Percentiles rank a stretch among this genome's conserved stretches.
Evolutionary conservation across 2,329 filamentous ascomycete genomes (phyloP).

Genomic region (Fusarium sp.): DNA sequence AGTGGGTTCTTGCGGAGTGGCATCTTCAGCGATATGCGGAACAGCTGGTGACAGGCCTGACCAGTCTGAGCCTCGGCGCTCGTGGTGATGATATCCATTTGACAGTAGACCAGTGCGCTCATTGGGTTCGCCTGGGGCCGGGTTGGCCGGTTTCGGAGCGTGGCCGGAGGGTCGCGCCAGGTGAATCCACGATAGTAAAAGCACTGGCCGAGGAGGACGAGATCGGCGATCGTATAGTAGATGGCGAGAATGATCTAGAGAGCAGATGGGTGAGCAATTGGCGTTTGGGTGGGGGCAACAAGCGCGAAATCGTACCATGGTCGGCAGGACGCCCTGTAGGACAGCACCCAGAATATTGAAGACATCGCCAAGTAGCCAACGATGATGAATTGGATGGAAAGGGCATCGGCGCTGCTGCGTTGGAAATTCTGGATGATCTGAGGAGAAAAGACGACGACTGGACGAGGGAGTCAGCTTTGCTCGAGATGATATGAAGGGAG

Average conservation of each 20-base stretch:
- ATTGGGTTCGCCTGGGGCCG: constrained; percentile 52
- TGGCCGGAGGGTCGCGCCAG: constrained; percentile 66
- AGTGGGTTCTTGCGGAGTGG: constrained; percentile 62
- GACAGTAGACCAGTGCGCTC: constrained; percentile 60
- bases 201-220: constrained; percentile 88
- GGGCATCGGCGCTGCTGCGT: constrained; percentile 84
- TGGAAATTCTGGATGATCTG: constrained; percentile 97
- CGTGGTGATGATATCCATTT: constrained; percentile 39
- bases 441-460: constrained; percentile 93
- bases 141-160: constrained; percentile 54
- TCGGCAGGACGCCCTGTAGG: constrained; percentile 90
- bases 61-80: constrained; percentile 67
- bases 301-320: constrained; percentile 71
- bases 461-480: constrained; percentile 26
- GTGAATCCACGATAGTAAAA: constrained; percentile 96
- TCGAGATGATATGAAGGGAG: constrained; percentile 3
- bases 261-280: constrained; percentile 20
- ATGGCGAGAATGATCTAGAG: constrained; percentile 84
- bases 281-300: neutral
- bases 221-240: constrained; percentile 92
- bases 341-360: constrained; percentile 97
- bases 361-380: constrained; percentile 95
- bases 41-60: constrained; percentile 83
- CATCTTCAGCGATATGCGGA: constrained; percentile 72
- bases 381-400: constrained; percentile 91